Percentiles rank a stretch among this genome's conserved stretches.
Evolutionary conservation across 2,329 filamentous ascomycete genomes (phyloP).

Genomic region (Ophiostoma australiae): DNA sequence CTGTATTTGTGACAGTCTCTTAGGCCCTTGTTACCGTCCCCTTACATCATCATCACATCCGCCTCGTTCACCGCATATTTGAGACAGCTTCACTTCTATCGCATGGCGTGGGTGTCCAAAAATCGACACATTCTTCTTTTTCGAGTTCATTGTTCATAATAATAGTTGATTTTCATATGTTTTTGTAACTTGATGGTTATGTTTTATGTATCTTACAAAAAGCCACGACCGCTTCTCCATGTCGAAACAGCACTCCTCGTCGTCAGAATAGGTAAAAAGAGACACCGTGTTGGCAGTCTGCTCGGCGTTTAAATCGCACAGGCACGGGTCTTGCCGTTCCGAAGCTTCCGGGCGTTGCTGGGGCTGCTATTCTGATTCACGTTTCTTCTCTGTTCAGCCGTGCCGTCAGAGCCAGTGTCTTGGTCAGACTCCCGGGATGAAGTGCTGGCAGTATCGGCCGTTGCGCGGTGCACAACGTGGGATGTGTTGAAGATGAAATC

Average conservation of each 20-base stretch:
- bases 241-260: not conserved
- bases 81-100: too few species aligned
- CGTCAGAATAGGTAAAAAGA: not conserved
- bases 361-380: not conserved
- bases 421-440: not conserved
- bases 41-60: too few species aligned
- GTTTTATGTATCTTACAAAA: too few species aligned
- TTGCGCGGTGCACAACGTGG: not conserved
- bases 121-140: too few species aligned
- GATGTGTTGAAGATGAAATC: not conserved
- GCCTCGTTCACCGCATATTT: too few species aligned
- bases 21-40: not conserved
- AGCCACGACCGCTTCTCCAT: too few species aligned
- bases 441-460: not conserved
- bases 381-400: not conserved
- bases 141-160: too few species aligned
- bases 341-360: not conserved
- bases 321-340: not conserved
- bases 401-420: not conserved
- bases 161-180: too few species aligned
- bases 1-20: not conserved
- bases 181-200: too few species aligned
- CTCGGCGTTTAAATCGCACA: not conserved
- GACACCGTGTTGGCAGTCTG: not conserved
- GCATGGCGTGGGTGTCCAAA: too few species aligned